Evolutionary conservation across 805 yeast genomes (phyloP), one percentile per base, ranked within the genome.

Genomic region (Candida lessepsii): DNA sequence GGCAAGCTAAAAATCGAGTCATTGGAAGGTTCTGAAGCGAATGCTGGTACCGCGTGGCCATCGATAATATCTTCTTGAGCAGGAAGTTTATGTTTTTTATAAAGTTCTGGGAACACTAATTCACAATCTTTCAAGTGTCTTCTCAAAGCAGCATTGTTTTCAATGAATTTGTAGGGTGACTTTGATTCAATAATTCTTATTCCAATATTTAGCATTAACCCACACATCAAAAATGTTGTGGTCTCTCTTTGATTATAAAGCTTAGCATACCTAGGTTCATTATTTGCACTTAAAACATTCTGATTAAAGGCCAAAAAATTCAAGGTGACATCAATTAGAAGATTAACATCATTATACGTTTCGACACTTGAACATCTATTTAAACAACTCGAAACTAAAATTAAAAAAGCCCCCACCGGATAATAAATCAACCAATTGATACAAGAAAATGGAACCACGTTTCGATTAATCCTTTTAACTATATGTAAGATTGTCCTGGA

Each of bases 401-500:
- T 52, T 29, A 63, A 46, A 35, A 50, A 57, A 3, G 72, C 72
- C 17, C 60, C 48, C 16, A 61, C 46, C 1, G 70, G 66, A 39
- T 51, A 65, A 29, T 54, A 57, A 30, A 57, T 40, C 21, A 59
- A 44, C 71, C 71, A 66, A 29, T 59, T 58, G 35, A 51, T 47
- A 39, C 54, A 57, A 1, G 65, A 51, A 19, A 50, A 41, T 1
- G 61, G 50, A 1, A 53, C 35, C 5, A 48, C 47, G 9, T 47
- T 42, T 10, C 49, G 47, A 23, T 52, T 54, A 11, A 64, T 24
- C 19, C 50, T 50, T 4, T 48, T 50, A 2, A 55, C 51, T 19
- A 64, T 46, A 35, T 50, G 49, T 17, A 68, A 40, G 9, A 68
- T 58, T 1, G 73, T 67, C 20, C 74, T 50, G 5, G 73, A 67